Evolutionary conservation across 805 yeast genomes (phyloP), one percentile per base, ranked within the genome.

Genomic region (Candida maesae): DNA sequence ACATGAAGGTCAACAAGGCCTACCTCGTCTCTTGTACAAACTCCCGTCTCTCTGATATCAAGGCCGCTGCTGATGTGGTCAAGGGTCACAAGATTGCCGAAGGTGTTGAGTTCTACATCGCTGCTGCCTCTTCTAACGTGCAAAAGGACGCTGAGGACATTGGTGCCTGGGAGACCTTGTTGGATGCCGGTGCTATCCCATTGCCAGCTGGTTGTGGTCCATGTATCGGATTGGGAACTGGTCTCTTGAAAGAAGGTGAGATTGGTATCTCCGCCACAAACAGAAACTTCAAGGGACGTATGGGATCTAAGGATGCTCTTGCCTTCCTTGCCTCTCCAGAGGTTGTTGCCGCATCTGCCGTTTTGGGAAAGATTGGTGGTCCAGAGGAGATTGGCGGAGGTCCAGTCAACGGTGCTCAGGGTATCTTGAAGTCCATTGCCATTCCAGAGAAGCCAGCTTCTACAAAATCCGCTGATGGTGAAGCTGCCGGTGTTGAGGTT

Each of bases 201-300:
- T 76, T 93, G 53, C 98, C 98, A 16, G 95, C 99, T 13, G 99
- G 99, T 17, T 93, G 99, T 70, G 99, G 99, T 34, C 99, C 99
- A 18, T 93, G 99, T 71, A 93, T 93, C 59, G 99, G 99, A 27
- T 71, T 93, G 41, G 99, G 99, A 41, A 74, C 95, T 21, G 99
- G 99, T 36, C 70, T 93, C 50, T 71, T 93, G 52, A 81, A 93
- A 65, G 91, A 87, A 26, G 99, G 99, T 33, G 98, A 93, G 65
- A 95, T 93, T 44, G 99, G 99, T 50, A 93, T 93, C 56, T 86
- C 96, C 50, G 99, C 99, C 44, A 93, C 99, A 7, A 93, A 93
- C 71, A 81, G 99, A 71, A 93, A 93, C 68, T 93, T 93, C 76
- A 93, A 93, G 68, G 99, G 99, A 47, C 81, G 99, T 69, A 93